phyloP scores from a whole-genome alignment of 148 eudicot genomes.

The Persicaria maculosa region DNA sequence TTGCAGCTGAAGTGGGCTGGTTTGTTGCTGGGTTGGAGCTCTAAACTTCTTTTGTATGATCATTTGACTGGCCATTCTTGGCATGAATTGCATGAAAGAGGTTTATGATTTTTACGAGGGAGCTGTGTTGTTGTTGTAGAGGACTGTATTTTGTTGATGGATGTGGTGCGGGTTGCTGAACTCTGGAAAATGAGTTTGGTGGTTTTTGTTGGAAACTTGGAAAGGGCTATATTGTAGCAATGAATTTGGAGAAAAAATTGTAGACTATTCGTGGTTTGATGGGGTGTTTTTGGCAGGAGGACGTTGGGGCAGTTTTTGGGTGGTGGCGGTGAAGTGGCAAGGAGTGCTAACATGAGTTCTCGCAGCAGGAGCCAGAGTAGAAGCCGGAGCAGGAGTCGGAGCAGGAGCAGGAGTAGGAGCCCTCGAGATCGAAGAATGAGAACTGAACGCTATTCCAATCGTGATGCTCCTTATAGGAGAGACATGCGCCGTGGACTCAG shows the following conservation, averaged over 20 bases:
- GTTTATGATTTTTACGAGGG: constrained; percentile 27
- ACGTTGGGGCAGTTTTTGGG: constrained; percentile 41
- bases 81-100: constrained; percentile 11
- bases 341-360: constrained; percentile 62
- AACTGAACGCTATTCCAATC: constrained; percentile 66
- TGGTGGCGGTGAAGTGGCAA: constrained; percentile 35
- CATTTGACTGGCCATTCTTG: constrained; percentile 6
- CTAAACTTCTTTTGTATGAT: neutral
- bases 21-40: constrained; percentile 11
- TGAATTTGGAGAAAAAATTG: constrained; percentile 29
- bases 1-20: constrained; percentile 1
- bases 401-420: constrained; percentile 84
- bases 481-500: constrained; percentile 89
- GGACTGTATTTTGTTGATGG: constrained; percentile 18
- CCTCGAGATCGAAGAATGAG: constrained; percentile 80
- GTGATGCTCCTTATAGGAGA: constrained; percentile 93
- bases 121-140: constrained; percentile 17
- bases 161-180: constrained; percentile 35
- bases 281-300: constrained; percentile 47
- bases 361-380: constrained; percentile 47
- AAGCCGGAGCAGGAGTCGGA: constrained; percentile 46
- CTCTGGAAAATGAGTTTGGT: constrained; percentile 21
- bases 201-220: constrained; percentile 33
- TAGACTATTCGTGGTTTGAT: constrained; percentile 25
- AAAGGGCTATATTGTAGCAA: constrained; percentile 21